Conservation (phyloP, 2,329 filamentous ascomycete species). For the Claviceps pazoutovae region DNA sequence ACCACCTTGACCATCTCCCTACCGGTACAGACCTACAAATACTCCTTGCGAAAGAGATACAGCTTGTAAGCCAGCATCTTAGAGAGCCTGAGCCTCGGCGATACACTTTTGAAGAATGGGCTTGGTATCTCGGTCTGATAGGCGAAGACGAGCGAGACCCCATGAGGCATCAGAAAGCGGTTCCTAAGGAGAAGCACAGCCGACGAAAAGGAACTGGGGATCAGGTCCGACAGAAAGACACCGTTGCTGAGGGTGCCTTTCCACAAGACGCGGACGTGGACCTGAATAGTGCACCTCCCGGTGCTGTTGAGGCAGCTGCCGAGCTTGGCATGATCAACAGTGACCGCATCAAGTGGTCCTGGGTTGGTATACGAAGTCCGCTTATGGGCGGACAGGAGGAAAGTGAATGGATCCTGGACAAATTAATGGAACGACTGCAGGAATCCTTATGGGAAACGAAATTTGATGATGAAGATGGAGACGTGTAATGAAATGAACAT, state of each 20-base stretch:
- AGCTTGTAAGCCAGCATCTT: conserved; percentile 46
- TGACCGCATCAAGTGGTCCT: conserved; percentile 45
- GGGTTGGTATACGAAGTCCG: conserved; percentile 56
- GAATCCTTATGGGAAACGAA: conserved; percentile 15
- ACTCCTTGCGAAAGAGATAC: conserved; percentile 60
- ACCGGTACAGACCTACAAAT: conserved; percentile 39
- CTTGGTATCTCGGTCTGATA: conserved; percentile 69
- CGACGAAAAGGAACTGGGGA: conserved; percentile 4
- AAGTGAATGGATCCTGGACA: conserved; percentile 59
- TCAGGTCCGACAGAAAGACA: neutral
- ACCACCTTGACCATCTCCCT: conserved; percentile 25
- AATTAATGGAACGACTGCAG: conserved; percentile 40
- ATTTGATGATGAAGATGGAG: conserved; percentile 2
- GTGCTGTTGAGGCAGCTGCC: conserved; percentile 1
- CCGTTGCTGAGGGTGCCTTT: neutral
- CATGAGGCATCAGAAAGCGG: conserved; percentile 32
- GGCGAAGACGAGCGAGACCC: conserved; percentile 45
- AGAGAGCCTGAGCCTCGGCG: conserved; percentile 42
- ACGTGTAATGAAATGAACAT: neutral
- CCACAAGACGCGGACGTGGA: neutral
- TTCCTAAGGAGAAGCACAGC: conserved; percentile 12
- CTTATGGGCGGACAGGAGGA: conserved; percentile 56
- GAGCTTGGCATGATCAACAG: conserved; percentile 13
- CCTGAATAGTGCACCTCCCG: neutral
- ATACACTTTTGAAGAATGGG: conserved; percentile 78